These are phyloP conservation scores for Exidia glandulosa DNA, from an alignment of 768 basidiomycete genomes.

Conservation along the genomic window DNA sequence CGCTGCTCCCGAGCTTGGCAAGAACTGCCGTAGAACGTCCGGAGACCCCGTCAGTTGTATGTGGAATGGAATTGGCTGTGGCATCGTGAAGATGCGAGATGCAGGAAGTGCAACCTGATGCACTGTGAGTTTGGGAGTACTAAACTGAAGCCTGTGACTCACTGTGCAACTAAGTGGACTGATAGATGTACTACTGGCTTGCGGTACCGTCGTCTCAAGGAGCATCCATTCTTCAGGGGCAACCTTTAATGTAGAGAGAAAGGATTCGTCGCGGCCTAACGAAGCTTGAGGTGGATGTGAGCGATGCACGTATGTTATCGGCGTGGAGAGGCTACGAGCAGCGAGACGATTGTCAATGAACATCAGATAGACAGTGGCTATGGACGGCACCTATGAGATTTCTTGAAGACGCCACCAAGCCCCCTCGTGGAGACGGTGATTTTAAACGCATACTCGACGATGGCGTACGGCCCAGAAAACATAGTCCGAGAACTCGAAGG, in stretches of 20 bases:
- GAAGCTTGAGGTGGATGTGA: slow-evolving; percentile 47
- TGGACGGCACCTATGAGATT: slow-evolving; percentile 1
- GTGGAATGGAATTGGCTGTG: slow-evolving; percentile 53
- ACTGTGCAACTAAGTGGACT: slow-evolving; percentile 23
- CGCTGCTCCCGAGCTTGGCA: not conserved
- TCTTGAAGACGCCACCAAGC: slow-evolving; percentile 1
- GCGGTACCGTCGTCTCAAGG: not conserved
- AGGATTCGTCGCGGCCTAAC: slow-evolving; percentile 29
- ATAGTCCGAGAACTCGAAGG: not conserved
- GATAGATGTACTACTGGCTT: not conserved
- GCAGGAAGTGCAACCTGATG: slow-evolving; percentile 50
- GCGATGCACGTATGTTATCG: slow-evolving; percentile 42
- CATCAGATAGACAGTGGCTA: not conserved
- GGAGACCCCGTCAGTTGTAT: slow-evolving; percentile 35
- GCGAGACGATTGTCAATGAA: not conserved
- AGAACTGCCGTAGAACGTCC: not conserved
- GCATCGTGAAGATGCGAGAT: slow-evolving; percentile 39
- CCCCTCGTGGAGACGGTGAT: not conserved
- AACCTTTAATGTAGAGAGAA: slow-evolving; percentile 48
- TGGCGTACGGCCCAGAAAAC: not conserved
- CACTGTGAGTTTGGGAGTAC: not conserved
- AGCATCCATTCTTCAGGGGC: slow-evolving; percentile 54
- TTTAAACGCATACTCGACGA: slow-evolving; percentile 1
- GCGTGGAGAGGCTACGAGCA: slow-evolving; percentile 31
- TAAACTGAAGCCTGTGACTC: slow-evolving; percentile 12